Base-by-base conservation (phyloP, 352 stramenopile genomes). In the Phytophthora pini region DNA sequence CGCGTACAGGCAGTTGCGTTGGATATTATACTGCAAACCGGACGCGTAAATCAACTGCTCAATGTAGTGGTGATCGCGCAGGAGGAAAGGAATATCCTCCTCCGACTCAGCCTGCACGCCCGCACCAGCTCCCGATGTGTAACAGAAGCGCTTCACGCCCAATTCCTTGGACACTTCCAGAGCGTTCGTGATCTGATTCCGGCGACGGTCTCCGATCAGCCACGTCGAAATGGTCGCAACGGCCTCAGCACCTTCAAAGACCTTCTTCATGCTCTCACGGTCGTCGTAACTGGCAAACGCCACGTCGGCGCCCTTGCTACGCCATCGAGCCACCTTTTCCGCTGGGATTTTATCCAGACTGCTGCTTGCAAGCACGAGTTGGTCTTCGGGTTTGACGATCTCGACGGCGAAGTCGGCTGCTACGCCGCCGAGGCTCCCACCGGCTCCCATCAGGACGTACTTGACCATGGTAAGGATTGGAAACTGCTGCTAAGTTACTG, bases 11-110 rank as follows among this genome's bases (percentile, higher is more conserved):
- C 52, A 72, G 26, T 72, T 72, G 44, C 65, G 59, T 24, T 72
- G 65, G 40, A 72, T 72, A 40, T 68, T 72, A 52, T 68, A 72
- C 45, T 72, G 51, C 38, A 72, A 39, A 10, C 65, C 65, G 2
- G 58, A 68, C 9, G 43, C 52, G 45, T 68, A 68, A 11, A 68
- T 43, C 7, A 64, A 17, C 26, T 72, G 50, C 58, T 72, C 65
- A 26, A 72, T 59, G 51, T 48, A 72, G 58, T 72, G 65, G 65
- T 68, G 65, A 26, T 72, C 58, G 9, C 58, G 65, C 2, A 60
- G 58, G 1, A 72, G 40, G 12, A 55, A 72, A 15, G 65, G 65
- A 17, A 72, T 68, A 8, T 68, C 65, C 38, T 72, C 65, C 39
- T 72, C 65, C 13, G 41, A 65, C 15, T 68, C 51, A 9, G 51